A percentile compares a stretch with the other conserved stretches of the same genome.
phyloP scores from a whole-genome alignment of 495 filamentous ascomycete species.

The Pyrenula aspistea region DNA sequence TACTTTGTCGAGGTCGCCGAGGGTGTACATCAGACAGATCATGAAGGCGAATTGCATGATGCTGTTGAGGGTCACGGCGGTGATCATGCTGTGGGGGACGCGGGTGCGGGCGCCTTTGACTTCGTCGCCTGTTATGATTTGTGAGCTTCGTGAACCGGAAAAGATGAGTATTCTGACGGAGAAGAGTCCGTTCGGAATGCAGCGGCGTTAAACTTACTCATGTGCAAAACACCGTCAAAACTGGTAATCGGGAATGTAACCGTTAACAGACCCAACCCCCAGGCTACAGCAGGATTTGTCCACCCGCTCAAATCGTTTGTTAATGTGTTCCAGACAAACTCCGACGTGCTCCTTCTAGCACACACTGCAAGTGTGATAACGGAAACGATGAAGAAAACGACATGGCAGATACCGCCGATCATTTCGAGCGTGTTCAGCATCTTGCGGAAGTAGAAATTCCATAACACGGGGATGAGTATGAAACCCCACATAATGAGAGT shows the following conservation, averaged over 20 bases:
- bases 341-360: conserved; percentile 25
- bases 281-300: conserved; percentile 25
- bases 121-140: conserved; percentile 20
- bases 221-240: conserved; percentile 19
- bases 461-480: conserved; percentile 6
- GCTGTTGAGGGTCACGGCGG: conserved; percentile 26
- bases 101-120: conserved; percentile 27
- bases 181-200: not conserved
- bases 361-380: conserved; percentile 29
- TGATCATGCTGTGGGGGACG: conserved; percentile 27
- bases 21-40: conserved; percentile 27
- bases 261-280: conserved; percentile 24
- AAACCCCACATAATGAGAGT: conserved; percentile 22
- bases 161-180: too few relatives aligned
- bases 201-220: conserved; percentile 13
- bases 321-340: conserved; percentile 30
- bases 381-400: conserved; percentile 33
- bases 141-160: not conserved
- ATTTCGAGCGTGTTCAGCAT: conserved; percentile 33
- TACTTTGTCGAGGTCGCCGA: conserved; percentile 24
- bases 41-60: conserved; percentile 28
- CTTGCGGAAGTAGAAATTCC: conserved; percentile 19
- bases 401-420: conserved; percentile 33
- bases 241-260: conserved; percentile 9
- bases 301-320: conserved; percentile 28